These are phyloP conservation scores for Penicillium nucicola DNA, from an alignment of 495 filamentous ascomycete species.

Conservation along the genomic window DNA sequence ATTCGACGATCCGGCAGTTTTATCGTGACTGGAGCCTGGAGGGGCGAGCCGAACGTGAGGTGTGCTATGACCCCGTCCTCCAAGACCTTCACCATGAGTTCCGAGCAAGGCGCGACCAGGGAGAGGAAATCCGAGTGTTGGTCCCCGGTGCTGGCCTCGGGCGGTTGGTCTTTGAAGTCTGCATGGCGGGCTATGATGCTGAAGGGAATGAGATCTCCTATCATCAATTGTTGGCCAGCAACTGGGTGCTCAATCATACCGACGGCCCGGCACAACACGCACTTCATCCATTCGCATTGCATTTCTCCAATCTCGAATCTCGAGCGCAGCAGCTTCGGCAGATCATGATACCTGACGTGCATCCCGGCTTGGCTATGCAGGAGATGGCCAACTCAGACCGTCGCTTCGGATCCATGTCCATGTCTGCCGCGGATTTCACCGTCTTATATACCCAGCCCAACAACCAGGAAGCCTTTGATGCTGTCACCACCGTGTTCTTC, in stretches of 20 bases:
- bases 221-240: conserved; percentile 83
- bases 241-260: conserved; percentile 82
- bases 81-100: conserved; percentile 57
- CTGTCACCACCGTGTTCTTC: conserved; percentile 88
- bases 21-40: conserved; percentile 92
- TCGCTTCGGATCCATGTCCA: conserved; percentile 61
- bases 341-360: conserved; percentile 73
- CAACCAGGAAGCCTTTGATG: conserved; percentile 65
- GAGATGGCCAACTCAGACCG: conserved; percentile 22
- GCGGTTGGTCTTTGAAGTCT: conserved; percentile 82
- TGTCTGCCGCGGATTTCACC: conserved; percentile 83
- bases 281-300: conserved; percentile 76
- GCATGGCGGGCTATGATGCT: conserved; percentile 64
- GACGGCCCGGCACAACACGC: conserved; percentile 35
- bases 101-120: conserved; percentile 20
- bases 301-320: conserved; percentile 73
- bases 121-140: conserved; percentile 58
- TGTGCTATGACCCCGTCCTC: conserved; percentile 72
- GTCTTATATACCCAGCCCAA: conserved; percentile 63
- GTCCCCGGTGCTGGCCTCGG: conserved; percentile 90
- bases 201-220: conserved; percentile 98
- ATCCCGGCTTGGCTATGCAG: conserved; percentile 57
- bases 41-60: conserved; percentile 67
- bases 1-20: conserved; percentile 86
- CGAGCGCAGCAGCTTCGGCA: conserved; percentile 67